Evolutionary conservation across 2,329 filamentous ascomycete species (phyloP).

Genomic region (Xylariaceae sp.): DNA sequence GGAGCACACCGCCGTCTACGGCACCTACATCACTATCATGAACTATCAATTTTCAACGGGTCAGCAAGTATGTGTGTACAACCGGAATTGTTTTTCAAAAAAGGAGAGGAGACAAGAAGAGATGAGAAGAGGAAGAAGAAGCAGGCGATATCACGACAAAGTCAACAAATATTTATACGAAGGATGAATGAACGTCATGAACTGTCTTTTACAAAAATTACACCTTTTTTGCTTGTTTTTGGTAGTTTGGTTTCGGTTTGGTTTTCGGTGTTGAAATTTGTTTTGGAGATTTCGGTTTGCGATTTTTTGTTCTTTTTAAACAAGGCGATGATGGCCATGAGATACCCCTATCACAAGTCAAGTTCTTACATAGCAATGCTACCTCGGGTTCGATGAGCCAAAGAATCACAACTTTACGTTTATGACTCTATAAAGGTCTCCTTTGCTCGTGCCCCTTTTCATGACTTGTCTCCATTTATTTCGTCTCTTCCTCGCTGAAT

Average conservation of each 20-base stretch:
- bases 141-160: not conserved
- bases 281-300: not conserved
- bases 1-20: not conserved
- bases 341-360: not conserved
- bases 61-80: not conserved
- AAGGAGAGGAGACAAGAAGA: too few relatives aligned
- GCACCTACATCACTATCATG: not conserved
- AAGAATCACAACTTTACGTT: not conserved
- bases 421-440: too few relatives aligned
- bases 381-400: slow-evolving; percentile 5
- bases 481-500: too few relatives aligned
- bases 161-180: not conserved
- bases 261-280: not conserved
- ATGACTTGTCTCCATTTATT: too few relatives aligned
- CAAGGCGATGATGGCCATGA: not conserved
- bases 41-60: not conserved
- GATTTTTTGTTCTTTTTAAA: not conserved
- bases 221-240: too few relatives aligned
- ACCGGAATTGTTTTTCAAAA: too few relatives aligned
- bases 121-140: not conserved
- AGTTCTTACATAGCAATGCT: not conserved
- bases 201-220: too few relatives aligned
- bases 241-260: too few relatives aligned
- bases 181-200: not conserved
- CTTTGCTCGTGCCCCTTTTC: too few relatives aligned